Percentiles rank a stretch among this genome's conserved stretches.
These are phyloP conservation scores for Magnusiomyces paraingens DNA, from an alignment of 1,139 yeast genomes.

Conservation along the genomic window DNA sequence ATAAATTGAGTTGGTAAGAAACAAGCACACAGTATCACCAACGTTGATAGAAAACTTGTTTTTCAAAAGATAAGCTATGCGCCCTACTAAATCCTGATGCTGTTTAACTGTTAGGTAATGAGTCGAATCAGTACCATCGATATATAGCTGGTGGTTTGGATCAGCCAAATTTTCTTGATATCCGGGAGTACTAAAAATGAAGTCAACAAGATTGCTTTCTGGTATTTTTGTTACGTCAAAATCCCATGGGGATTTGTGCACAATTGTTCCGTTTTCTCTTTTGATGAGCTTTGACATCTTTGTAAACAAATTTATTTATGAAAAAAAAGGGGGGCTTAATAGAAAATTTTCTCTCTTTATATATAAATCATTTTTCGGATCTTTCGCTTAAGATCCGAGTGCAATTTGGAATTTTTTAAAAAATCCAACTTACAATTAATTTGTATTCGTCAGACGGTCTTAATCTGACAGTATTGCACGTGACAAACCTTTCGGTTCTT, in stretches of 20 bases:
- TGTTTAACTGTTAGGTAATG: constrained; percentile 21
- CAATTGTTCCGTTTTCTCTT: constrained; percentile 7
- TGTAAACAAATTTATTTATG: too few species aligned
- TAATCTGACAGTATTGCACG: too few species aligned
- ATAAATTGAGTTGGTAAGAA: constrained; percentile 29
- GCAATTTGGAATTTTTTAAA: too few species aligned
- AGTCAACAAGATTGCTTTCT: constrained; percentile 16
- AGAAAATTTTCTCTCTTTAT: too few species aligned
- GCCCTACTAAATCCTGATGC: constrained; percentile 19
- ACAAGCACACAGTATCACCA: constrained; percentile 32
- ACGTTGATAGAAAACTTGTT: constrained; percentile 22
- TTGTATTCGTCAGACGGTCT: too few species aligned
- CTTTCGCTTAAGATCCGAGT: too few species aligned
- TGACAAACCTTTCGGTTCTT: too few species aligned
- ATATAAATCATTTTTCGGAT: too few species aligned
- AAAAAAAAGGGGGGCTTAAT: too few species aligned
- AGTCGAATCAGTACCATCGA: constrained; percentile 12
- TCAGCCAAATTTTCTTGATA: not conserved
- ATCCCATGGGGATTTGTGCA: constrained; percentile 14
- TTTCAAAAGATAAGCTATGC: constrained; percentile 23
- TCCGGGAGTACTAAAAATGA: constrained; percentile 9
- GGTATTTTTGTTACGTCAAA: not conserved
- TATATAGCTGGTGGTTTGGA: constrained; percentile 8
- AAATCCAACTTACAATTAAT: too few species aligned
- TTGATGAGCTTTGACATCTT: too few species aligned